These are phyloP conservation scores for Stereocaulon alpinum DNA, from an alignment of 495 filamentous ascomycete genomes.

Conservation along the genomic window DNA sequence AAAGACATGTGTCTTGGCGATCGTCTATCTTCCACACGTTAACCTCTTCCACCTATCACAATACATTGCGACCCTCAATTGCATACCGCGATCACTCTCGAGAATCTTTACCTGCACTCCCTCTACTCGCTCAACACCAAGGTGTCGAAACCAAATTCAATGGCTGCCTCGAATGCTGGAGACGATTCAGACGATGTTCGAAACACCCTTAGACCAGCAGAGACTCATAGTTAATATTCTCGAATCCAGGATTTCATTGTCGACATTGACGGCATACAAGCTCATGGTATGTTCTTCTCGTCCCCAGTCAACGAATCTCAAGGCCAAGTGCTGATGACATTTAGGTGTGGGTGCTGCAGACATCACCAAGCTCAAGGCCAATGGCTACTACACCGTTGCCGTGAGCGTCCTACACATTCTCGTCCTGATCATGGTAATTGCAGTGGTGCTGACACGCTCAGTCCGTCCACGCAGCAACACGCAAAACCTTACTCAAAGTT, in stretches of 20 bases:
- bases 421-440: not conserved
- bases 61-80: too few species aligned
- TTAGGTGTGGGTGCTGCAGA: conserved; percentile 61
- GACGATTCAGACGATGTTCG: conserved; percentile 47
- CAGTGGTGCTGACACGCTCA: conserved; percentile 21
- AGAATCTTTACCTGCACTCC: not conserved
- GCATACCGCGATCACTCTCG: too few species aligned
- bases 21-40: not conserved
- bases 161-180: conserved; percentile 33
- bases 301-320: not conserved
- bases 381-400: conserved; percentile 61
- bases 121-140: not conserved
- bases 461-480: conserved; percentile 57
- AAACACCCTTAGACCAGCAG: not conserved
- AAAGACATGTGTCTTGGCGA: not conserved
- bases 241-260: conserved; percentile 46
- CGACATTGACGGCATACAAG: conserved; percentile 65
- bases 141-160: not conserved
- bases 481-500: conserved; percentile 58
- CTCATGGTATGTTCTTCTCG: conserved; percentile 44
- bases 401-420: conserved; percentile 29
- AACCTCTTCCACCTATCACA: not conserved
- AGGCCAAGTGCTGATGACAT: not conserved
- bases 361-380: conserved; percentile 62
- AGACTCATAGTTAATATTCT: not conserved